Evolutionary conservation across 352 stramenopile genomes (phyloP), one percentile per base, ranked within the genome.

Genomic region (Pythium scleroteichum): DNA sequence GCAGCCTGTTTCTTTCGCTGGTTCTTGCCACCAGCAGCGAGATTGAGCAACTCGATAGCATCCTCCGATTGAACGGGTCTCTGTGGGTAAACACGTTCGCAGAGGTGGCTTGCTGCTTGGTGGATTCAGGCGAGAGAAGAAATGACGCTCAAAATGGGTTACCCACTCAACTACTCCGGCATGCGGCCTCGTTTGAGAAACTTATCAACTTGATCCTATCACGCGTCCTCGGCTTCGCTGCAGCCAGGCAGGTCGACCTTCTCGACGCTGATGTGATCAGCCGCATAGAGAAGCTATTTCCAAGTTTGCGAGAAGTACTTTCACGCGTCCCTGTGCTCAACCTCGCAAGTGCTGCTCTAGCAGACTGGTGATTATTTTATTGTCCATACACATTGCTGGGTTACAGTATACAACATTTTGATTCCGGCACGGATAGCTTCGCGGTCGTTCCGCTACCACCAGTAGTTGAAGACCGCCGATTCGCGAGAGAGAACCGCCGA

Each of bases 81-180:
- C n/a, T 76, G 13, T 80, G 72, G 72, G 51, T 80, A 20, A 78
- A 78, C 41, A 44, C 60, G 16, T 71, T 78, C 24, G 35, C 63
- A 0, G 62, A 53, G 8, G 41, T 58, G 12, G 53, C 54, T 22
- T 69, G 62, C 33, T 19, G 20, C 0, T 22, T 69, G n/a, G 35
- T 19, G 16, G 46, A 59, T 5, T 33, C 12, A 9, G 17, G 3
- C 12, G 17, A 6, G n/a, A 17, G 32, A 19, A 14, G 2, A 2
- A 32, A 51, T 19, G 22, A 32, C 3, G 17, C 3, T 35, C 29
- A 35, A 53, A 4, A 3, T 4, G 22, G 41, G 27, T 56, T 29
- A 23, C 0, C 66, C 39, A 22, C 66, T 53, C 1, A 55, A 29
- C 9, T 62, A 12, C 29, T 68, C 5, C 35, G 40, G 26, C 26